Conservation (phyloP, 2,329 filamentous ascomycete genomes). For the Sordariomycetes sp. region DNA sequence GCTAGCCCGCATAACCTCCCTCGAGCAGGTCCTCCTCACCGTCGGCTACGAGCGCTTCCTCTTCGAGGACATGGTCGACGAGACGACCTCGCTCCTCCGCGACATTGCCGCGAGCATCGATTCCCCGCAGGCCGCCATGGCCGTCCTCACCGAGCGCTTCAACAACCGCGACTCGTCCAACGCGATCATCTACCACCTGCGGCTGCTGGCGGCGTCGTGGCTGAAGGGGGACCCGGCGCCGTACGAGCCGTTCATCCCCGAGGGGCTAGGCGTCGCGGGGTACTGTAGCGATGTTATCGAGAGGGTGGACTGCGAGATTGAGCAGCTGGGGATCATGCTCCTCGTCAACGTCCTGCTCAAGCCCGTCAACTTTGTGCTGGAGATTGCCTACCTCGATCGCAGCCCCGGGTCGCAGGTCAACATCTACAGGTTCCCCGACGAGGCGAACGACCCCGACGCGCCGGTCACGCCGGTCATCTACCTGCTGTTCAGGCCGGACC, state of each 20-base stretch:
- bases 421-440: slow-evolving; percentile 49
- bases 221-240: slow-evolving; percentile 60
- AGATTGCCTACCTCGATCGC: slow-evolving; percentile 84
- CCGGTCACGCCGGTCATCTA: slow-evolving; percentile 38
- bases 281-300: slow-evolving; percentile 64
- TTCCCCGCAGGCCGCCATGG: slow-evolving; percentile 39
- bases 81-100: slow-evolving; percentile 54
- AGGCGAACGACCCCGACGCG: slow-evolving; percentile 30
- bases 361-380: slow-evolving; percentile 64
- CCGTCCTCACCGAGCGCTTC: slow-evolving; percentile 50
- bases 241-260: slow-evolving; percentile 60
- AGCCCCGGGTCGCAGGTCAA: slow-evolving; percentile 69
- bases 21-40: slow-evolving; percentile 57
- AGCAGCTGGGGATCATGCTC: slow-evolving; percentile 72
- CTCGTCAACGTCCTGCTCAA: slow-evolving; percentile 69
- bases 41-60: slow-evolving; percentile 54
- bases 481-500: slow-evolving; percentile 57
- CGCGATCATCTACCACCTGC: slow-evolving; percentile 71
- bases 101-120: slow-evolving; percentile 44
- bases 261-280: slow-evolving; percentile 42
- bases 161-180: slow-evolving; percentile 57
- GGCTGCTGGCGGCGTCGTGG: slow-evolving; percentile 74
- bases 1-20: slow-evolving; percentile 53
- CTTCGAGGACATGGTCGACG: slow-evolving; percentile 74
- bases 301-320: slow-evolving; percentile 69